These are phyloP conservation scores for Neltuma alba DNA, from an alignment of 306 rosid species.

Conservation along the genomic window DNA sequence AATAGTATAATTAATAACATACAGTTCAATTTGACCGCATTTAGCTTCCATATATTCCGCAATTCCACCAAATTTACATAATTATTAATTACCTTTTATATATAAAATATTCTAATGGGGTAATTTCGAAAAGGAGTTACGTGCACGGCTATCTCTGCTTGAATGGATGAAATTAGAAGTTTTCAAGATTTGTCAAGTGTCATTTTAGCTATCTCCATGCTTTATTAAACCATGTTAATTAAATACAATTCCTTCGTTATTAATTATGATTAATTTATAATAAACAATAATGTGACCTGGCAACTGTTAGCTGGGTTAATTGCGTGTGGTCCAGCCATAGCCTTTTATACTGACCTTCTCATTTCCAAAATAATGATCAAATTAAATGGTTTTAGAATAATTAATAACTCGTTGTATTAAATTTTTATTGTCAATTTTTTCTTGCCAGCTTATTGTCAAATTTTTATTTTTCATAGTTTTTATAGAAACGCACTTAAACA, in stretches of 20 bases:
- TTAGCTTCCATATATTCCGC: neutral
- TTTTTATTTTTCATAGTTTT: no score
- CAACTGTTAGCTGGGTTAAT: neutral
- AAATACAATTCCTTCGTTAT: neutral
- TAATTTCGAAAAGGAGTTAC: conserved; percentile 27
- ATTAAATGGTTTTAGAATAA: neutral
- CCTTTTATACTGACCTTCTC: conserved; percentile 5
- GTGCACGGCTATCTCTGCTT: conserved; percentile 21
- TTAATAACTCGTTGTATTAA: no score
- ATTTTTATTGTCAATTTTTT: no score
- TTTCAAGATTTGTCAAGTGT: neutral
- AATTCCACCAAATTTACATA: neutral
- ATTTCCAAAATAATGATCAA: neutral
- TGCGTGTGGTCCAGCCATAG: neutral
- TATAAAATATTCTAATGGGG: neutral
- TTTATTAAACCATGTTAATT: neutral
- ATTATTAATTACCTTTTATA: neutral
- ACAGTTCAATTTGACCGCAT: neutral
- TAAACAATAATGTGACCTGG: neutral
- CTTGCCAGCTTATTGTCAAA: no score
- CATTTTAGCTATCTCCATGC: neutral
- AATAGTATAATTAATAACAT: neutral
- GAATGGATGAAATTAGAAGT: neutral
- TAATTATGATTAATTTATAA: no score
- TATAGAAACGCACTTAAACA: no score